These are phyloP conservation scores for Hydrangea macrophylla DNA, from an alignment of 148 eudicot genomes.

Conservation along the genomic window DNA sequence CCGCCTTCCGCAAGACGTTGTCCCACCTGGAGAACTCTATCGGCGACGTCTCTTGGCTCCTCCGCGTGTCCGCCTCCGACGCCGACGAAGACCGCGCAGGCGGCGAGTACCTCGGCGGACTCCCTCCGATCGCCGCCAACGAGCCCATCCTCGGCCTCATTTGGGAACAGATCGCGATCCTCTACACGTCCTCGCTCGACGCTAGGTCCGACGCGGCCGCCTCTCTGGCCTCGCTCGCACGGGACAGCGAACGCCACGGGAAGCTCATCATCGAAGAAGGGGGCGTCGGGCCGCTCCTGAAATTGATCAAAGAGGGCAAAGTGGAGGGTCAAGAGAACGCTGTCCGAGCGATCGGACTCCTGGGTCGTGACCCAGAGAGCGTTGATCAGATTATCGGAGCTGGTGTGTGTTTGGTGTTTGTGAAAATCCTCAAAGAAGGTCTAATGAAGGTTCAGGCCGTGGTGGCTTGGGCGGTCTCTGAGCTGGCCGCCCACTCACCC, in stretches of 20 bases:
- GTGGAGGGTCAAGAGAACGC: conserved; percentile 10
- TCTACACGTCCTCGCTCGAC: neutral
- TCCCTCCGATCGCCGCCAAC: conserved; percentile 17
- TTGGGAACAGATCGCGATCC: conserved; percentile 9
- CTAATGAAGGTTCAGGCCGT: conserved; percentile 15
- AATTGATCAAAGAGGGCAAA: conserved; percentile 9
- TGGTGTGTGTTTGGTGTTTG: conserved; percentile 7
- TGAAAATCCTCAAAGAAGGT: conserved; percentile 15
- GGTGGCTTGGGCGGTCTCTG: conserved; percentile 19
- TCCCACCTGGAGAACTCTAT: conserved; percentile 7
- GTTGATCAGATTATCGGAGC: conserved; percentile 3
- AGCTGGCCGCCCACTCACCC: neutral
- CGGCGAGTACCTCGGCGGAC: conserved; percentile 1
- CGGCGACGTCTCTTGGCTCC: conserved; percentile 14
- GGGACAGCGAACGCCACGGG: conserved; percentile 11
- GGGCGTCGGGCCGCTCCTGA: conserved; percentile 7
- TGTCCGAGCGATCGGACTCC: conserved; percentile 2
- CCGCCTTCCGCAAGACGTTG: conserved; percentile 8
- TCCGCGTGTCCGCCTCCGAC: conserved; percentile 10
- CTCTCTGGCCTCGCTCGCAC: conserved; percentile 2
- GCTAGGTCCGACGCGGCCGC: conserved; percentile 10
- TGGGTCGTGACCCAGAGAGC: conserved; percentile 10
- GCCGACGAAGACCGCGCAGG: neutral
- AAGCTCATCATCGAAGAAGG: conserved; percentile 19
- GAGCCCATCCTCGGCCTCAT: conserved; percentile 18